Percentiles rank a stretch among this genome's conserved stretches.
Evolutionary conservation across 805 yeast genomes (phyloP).

Genomic region (Kockiozyma suomiensis): DNA sequence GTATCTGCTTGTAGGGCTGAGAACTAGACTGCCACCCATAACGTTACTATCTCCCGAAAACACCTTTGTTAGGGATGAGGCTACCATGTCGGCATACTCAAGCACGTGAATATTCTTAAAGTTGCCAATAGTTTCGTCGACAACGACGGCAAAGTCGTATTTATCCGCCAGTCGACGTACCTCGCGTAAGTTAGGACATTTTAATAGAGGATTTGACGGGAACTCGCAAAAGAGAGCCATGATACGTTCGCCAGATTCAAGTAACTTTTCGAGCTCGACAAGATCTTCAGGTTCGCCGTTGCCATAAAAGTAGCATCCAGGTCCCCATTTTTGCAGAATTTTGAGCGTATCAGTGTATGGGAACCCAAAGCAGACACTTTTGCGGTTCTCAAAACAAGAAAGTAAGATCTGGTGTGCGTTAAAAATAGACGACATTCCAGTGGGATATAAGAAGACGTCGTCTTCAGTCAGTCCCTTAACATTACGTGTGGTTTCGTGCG

Average conservation of each 20-base stretch:
- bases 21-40: slow-evolving; percentile 84
- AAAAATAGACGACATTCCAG: slow-evolving; percentile 93
- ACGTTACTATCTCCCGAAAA: slow-evolving; percentile 95
- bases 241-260: slow-evolving; percentile 67
- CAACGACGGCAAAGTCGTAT: slow-evolving; percentile 74
- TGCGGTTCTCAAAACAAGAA: slow-evolving; percentile 41
- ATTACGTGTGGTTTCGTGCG: slow-evolving; percentile 25
- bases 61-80: slow-evolving; percentile 84
- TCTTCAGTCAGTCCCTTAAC: slow-evolving; percentile 48
- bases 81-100: slow-evolving; percentile 83
- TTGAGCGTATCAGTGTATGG: slow-evolving; percentile 93
- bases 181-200: slow-evolving; percentile 74
- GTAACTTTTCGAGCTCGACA: slow-evolving; percentile 61
- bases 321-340: slow-evolving; percentile 84
- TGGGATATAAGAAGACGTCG: slow-evolving; percentile 81
- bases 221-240: slow-evolving; percentile 86
- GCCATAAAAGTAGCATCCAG: slow-evolving; percentile 85
- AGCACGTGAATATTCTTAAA: slow-evolving; percentile 79
- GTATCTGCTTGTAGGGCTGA: slow-evolving; percentile 64
- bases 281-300: slow-evolving; percentile 71
- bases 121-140: slow-evolving; percentile 95
- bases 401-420: slow-evolving; percentile 61
- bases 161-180: slow-evolving; percentile 67
- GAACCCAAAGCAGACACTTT: slow-evolving; percentile 92
- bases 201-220: slow-evolving; percentile 91